These are phyloP conservation scores for Entomortierella parvispora DNA, from an alignment of 192 early-diverging fungal genomes.

Conservation along the genomic window DNA sequence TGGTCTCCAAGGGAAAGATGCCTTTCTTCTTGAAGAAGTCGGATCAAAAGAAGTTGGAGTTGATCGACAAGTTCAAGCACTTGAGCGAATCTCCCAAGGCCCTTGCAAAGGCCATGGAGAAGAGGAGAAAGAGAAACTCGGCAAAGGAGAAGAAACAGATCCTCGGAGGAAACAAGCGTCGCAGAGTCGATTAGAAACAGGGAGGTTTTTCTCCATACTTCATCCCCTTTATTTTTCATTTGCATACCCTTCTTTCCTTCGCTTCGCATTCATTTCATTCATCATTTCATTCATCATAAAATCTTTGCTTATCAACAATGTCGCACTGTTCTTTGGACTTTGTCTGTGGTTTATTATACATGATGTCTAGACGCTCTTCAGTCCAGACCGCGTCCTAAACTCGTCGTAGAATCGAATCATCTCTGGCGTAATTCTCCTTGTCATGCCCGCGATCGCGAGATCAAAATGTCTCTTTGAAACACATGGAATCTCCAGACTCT, in stretches of 20 bases:
- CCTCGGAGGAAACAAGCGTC: slow-evolving; percentile 60
- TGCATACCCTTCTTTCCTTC: too few relatives aligned
- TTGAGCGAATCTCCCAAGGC: slow-evolving; percentile 69
- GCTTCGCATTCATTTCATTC: too few relatives aligned
- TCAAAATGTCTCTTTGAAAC: slow-evolving; percentile 73
- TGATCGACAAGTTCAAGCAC: slow-evolving; percentile 87
- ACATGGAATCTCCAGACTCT: slow-evolving; percentile 62
- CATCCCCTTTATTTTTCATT: too few relatives aligned
- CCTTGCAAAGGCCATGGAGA: slow-evolving; percentile 90
- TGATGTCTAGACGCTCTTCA: slow-evolving; percentile 55
- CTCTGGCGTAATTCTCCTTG: slow-evolving; percentile 85
- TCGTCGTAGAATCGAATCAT: slow-evolving; percentile 91
- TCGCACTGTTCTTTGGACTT: too few relatives aligned
- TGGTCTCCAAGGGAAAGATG: slow-evolving; percentile 89
- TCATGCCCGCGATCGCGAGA: slow-evolving; percentile 67
- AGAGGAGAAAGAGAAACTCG: slow-evolving; percentile 93
- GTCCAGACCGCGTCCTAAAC: slow-evolving; percentile 67
- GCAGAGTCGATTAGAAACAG: slow-evolving; percentile 28
- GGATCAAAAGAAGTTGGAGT: slow-evolving; percentile 84
- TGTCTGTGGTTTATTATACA: neutral
- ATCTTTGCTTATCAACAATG: too few relatives aligned
- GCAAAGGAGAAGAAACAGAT: slow-evolving; percentile 82
- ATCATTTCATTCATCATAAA: too few relatives aligned
- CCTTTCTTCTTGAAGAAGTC: slow-evolving; percentile 94
- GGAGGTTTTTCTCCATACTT: too few relatives aligned